Percentiles rank a stretch among this genome's conserved stretches.
Conservation (phyloP, 1,139 yeast species). For the Debaryomyces nepalensis region DNA sequence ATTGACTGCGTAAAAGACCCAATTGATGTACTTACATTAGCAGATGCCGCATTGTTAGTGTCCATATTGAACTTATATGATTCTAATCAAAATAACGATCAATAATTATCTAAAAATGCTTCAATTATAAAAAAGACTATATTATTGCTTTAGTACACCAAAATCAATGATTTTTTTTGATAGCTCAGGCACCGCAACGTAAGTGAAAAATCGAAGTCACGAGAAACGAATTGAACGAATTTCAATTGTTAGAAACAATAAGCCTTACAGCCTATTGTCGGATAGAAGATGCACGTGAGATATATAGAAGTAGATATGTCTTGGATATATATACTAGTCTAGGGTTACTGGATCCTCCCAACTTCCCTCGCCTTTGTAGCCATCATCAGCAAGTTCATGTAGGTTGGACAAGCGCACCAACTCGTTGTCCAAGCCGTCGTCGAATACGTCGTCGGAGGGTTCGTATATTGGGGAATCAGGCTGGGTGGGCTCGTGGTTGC, state of each 20-base stretch:
- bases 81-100: neutral
- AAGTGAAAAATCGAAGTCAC: slow-evolving; percentile 11
- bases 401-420: slow-evolving; percentile 17
- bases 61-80: slow-evolving; percentile 7
- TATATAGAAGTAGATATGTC: neutral
- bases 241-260: slow-evolving; percentile 8
- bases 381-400: slow-evolving; percentile 9
- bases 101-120: neutral
- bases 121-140: slow-evolving; percentile 4
- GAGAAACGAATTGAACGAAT: neutral
- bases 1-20: neutral
- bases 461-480: slow-evolving; percentile 4
- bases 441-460: slow-evolving; percentile 22
- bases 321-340: slow-evolving; percentile 22
- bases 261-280: slow-evolving; percentile 1
- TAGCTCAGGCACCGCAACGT: slow-evolving; percentile 11
- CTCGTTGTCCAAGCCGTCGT: slow-evolving; percentile 31
- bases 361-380: slow-evolving; percentile 34
- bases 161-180: slow-evolving; percentile 2
- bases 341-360: slow-evolving; percentile 46
- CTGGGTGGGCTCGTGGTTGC: neutral
- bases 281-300: neutral
- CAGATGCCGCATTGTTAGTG: slow-evolving; percentile 6
- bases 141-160: slow-evolving; percentile 5
- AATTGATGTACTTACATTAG: slow-evolving; percentile 12